phyloP scores from a whole-genome alignment of 148 eudicot species.

The Drosera capensis region DNA sequence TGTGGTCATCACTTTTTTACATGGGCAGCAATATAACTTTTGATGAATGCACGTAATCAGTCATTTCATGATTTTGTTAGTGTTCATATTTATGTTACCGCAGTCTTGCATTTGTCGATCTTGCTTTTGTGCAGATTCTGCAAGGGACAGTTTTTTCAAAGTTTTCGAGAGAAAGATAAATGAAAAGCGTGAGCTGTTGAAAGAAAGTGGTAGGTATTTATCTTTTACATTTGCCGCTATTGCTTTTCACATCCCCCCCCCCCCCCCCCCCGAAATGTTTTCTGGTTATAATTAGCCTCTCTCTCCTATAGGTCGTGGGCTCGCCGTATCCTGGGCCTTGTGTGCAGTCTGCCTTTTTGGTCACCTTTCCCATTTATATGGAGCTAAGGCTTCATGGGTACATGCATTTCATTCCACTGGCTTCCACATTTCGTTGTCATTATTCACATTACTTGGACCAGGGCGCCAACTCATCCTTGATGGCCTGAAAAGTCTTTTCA shows the following conservation, averaged over 20 bases:
- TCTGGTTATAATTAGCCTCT: neutral
- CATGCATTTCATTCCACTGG: slow-evolving; percentile 90
- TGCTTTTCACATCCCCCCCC: neutral
- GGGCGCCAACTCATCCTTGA: slow-evolving; percentile 84
- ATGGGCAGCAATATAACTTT: no score
- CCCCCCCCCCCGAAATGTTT: neutral
- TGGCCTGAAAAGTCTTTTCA: slow-evolving; percentile 78
- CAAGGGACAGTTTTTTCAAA: slow-evolving; percentile 47
- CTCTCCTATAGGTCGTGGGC: slow-evolving; percentile 54
- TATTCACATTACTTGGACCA: slow-evolving; percentile 84
- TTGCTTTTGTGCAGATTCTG: slow-evolving; percentile 48
- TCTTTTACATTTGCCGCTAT: neutral
- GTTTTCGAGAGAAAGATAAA: slow-evolving; percentile 80
- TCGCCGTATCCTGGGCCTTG: slow-evolving; percentile 93
- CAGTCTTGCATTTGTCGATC: no score
- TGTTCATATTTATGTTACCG: no score
- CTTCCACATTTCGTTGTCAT: slow-evolving; percentile 71
- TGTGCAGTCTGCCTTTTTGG: slow-evolving; percentile 93
- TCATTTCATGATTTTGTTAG: no score
- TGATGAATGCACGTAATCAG: no score
- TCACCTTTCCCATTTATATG: slow-evolving; percentile 74
- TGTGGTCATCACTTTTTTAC: no score
- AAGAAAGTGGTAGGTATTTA: slow-evolving; percentile 58
- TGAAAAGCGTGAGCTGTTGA: slow-evolving; percentile 57
- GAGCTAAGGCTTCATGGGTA: slow-evolving; percentile 80